Evolutionary conservation across 371 early-diverging fungal species (phyloP), one percentile per base, ranked within the genome.

Genomic region (Entomophthora muscae): DNA sequence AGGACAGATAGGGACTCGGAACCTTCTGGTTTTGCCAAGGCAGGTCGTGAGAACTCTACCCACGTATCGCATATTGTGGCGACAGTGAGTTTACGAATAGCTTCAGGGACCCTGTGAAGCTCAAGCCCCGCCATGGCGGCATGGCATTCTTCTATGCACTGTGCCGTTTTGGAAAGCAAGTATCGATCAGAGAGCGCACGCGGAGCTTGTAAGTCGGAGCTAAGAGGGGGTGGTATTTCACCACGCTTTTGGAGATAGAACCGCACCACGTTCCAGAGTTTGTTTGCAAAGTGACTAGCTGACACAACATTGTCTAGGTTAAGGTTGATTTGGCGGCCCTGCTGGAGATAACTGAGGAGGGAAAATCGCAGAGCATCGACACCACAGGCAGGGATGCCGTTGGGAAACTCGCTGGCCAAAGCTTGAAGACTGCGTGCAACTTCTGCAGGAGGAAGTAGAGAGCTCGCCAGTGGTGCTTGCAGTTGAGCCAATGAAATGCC

Each of bases 341-440:
- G n/a, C 52, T 89, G 88, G 0, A 93, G 89, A 69, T 93, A 95
- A 0, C 84, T 77, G 7, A 93, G 73, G 22, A 99, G 79, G 1
- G 94, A 78, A 69, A 97, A 91, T 26, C 99, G 78, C 56, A 98
- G 72, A 0, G 98, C 91, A 73, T 99, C 99, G 1, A 98, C 89
- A 7, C 99, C 99, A 76, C 95, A 98, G 31, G 85, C 75, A 53
- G 88, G 86, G 67, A 99, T 97, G 7, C 99, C 99, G 33, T 83
- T 76, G 0, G 98, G 97, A 72, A 83, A 99, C 69, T 95, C 92
- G 65, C 83, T 75, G 32, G 82, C 76, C 67, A 95, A 77, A 67
- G 85, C 79, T 42, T 69, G 62, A 31, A 69, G 64, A 61, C 83
- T 83, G 78, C 76, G 84, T 69, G 29, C 67, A 62, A 32, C 55